Percentiles rank a stretch among this genome's conserved stretches.
phyloP scores from a whole-genome alignment of 169 alveolate species.

The Ichthyophthirius multifiliis region DNA sequence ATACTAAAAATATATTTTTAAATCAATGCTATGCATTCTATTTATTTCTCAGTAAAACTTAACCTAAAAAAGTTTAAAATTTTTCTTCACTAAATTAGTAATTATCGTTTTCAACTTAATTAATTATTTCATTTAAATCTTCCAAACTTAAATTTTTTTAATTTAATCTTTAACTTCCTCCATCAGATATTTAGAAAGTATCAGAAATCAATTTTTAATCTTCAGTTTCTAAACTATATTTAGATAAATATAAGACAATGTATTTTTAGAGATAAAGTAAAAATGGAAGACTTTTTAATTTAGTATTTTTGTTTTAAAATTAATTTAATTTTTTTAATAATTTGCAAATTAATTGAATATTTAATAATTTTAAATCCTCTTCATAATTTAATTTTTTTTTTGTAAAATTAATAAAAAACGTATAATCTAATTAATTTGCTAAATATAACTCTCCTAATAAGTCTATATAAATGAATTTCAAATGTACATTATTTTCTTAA shows the following conservation, averaged over 20 bases:
- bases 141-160: too few species aligned
- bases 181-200: not conserved
- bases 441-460: slow-evolving; percentile 29
- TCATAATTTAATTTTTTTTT: not conserved
- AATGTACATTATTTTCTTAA: not conserved
- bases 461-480: slow-evolving; percentile 7
- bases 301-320: not conserved
- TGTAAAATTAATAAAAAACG: slow-evolving; percentile 20
- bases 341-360: not conserved
- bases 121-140: too few species aligned
- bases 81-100: too few species aligned
- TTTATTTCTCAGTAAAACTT: too few species aligned
- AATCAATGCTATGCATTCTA: too few species aligned
- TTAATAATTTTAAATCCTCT: not conserved
- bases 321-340: not conserved
- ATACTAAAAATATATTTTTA: too few species aligned
- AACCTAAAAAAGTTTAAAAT: too few species aligned
- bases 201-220: not conserved
- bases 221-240: too few species aligned
- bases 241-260: not conserved
- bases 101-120: too few species aligned
- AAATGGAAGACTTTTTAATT: not conserved
- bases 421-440: slow-evolving; percentile 8
- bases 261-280: not conserved
- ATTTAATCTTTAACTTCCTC: not conserved